Evolutionary conservation across 2,329 filamentous ascomycete species (phyloP).

Genomic region (Calonectria pseudoturangicola): DNA sequence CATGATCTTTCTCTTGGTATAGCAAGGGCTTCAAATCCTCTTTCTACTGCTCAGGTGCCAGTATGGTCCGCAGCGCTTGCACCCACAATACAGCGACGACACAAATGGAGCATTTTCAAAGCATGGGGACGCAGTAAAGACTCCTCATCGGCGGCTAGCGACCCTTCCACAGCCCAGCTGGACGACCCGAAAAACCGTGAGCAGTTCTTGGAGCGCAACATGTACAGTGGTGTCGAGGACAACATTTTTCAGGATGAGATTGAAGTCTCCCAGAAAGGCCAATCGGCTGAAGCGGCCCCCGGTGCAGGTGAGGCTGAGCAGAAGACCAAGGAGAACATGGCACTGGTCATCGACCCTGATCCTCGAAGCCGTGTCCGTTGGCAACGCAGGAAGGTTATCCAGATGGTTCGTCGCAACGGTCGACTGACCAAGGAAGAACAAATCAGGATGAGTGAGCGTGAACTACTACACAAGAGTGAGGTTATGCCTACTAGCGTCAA

Average conservation of each 20-base stretch:
- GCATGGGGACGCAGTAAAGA: slow-evolving; percentile 59
- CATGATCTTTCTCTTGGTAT: slow-evolving; percentile 33
- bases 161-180: slow-evolving; percentile 58
- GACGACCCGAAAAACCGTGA: slow-evolving; percentile 65
- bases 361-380: slow-evolving; percentile 82
- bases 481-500: slow-evolving; percentile 90
- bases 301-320: slow-evolving; percentile 60
- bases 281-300: slow-evolving; percentile 39
- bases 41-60: slow-evolving; percentile 44
- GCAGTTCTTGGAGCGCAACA: slow-evolving; percentile 63
- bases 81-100: slow-evolving; percentile 59
- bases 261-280: slow-evolving; percentile 59
- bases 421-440: slow-evolving; percentile 75
- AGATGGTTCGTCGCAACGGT: slow-evolving; percentile 79
- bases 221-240: slow-evolving; percentile 68
- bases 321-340: slow-evolving; percentile 71
- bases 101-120: slow-evolving; percentile 66
- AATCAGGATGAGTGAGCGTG: slow-evolving; percentile 78
- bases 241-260: slow-evolving; percentile 79
- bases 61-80: slow-evolving; percentile 43
- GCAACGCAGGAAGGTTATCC: slow-evolving; percentile 89
- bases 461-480: slow-evolving; percentile 76
- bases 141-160: slow-evolving; percentile 54
- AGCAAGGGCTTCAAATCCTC: slow-evolving; percentile 51
- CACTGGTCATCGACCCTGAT: slow-evolving; percentile 82